A percentile compares a stretch with the other conserved stretches of the same genome.
These are phyloP conservation scores for Verticillium albo-atrum DNA, from an alignment of 2,329 filamentous ascomycete species.

Conservation along the genomic window DNA sequence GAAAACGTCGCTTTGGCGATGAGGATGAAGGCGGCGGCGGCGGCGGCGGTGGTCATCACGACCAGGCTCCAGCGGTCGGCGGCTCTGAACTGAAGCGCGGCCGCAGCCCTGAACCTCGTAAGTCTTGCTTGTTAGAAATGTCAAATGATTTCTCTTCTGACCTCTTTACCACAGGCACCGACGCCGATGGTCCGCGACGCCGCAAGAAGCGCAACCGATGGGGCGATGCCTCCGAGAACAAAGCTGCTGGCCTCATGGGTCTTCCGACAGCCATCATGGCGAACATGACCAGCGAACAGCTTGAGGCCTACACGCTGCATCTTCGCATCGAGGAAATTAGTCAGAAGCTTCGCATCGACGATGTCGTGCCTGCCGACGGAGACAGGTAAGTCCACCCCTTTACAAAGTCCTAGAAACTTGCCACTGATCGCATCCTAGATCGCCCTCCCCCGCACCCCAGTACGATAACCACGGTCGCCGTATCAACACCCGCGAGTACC, in stretches of 20 bases:
- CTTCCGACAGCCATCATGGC: conserved; percentile 93
- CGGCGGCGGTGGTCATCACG: conserved; percentile 20
- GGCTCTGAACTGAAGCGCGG: conserved; percentile 70
- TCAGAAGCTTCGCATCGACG: conserved; percentile 97
- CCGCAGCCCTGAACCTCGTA: conserved; percentile 82
- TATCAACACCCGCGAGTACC: conserved; percentile 98
- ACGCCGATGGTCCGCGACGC: conserved; percentile 72
- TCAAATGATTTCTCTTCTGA: neutral
- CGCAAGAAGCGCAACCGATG: conserved; percentile 99
- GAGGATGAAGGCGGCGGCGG: conserved; percentile 46
- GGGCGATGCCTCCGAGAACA: conserved; percentile 97
- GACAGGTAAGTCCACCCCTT: conserved; percentile 65
- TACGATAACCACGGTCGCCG: conserved; percentile 99
- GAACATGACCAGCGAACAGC: conserved; percentile 97
- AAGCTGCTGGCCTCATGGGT: conserved; percentile 96
- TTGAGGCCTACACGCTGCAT: conserved; percentile 95
- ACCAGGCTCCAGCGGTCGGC: conserved; percentile 27
- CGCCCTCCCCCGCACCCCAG: conserved; percentile 90
- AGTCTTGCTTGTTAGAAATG: conserved; percentile 21
- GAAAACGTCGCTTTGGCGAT: conserved; percentile 76
- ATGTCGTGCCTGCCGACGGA: conserved; percentile 94
- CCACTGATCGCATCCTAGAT: conserved; percentile 50
- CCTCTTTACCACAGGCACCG: conserved; percentile 36
- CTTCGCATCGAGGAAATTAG: conserved; percentile 98
- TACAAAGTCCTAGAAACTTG: neutral